Evolutionary conservation across 169 alveolate genomes (phyloP), one percentile per base, ranked within the genome.

Genomic region (Plasmodium malariae): DNA sequence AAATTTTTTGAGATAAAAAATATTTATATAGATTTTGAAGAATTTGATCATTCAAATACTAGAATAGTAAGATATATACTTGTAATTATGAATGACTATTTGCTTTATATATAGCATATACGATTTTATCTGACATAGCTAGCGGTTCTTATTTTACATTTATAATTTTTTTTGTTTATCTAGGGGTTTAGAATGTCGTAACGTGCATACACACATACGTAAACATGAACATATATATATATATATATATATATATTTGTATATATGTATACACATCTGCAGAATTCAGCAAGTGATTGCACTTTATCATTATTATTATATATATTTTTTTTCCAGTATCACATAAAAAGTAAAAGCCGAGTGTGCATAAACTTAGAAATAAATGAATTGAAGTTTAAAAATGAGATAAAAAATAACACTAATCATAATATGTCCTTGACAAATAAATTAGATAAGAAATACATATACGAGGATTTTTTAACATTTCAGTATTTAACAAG

Each of bases 401-500:
- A 80, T n/a, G 90, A 80, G 32, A 51, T 37, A 80, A 80, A 51
- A 80, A 65, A 55, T 37, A 21, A 28, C 14, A 5, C 43, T 26
- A 48, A 36, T 28, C 40, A 17, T 59, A 40, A 26, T 62, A 9
- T 6, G 48, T 19, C 67, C 28, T 3, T 67, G 71, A 32, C 65
- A 36, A 65, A 54, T 19, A 32, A 65, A 63, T 34, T 65, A 12
- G 83, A 36, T 26, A 80, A 80, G 67, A 80, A 80, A 36, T 17
- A 65, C 49, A 68, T 80, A 67, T 43, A 80, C 17, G 85, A 80
- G 28, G 90, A 80, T 80, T 65, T 65, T 67, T n/a, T 80, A 80
- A 48, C 45, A 65, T 80, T 80, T 70, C 90, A 80, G 43, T 80
- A 80, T 80, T 80, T 80, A 67, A 80, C 90, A 80, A 17, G 60